phyloP scores from a whole-genome alignment of 176 grass and related monocot species.

The Puya raimondii region DNA sequence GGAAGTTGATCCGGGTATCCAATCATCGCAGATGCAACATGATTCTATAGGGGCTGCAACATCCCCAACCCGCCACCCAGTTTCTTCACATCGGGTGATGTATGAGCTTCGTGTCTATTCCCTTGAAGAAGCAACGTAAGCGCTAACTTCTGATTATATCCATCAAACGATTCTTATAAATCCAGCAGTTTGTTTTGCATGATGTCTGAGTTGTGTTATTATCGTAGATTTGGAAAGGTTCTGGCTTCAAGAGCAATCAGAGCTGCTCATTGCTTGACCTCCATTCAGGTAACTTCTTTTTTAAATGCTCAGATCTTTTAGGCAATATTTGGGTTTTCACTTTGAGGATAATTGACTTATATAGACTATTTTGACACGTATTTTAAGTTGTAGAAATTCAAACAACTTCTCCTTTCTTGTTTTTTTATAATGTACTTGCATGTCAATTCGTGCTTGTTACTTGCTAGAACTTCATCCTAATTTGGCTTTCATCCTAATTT shows the following conservation, averaged over 20 bases:
- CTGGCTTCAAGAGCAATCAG: constrained; percentile 85
- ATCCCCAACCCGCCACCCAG: constrained; percentile 88
- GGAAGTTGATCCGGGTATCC: constrained; percentile 63
- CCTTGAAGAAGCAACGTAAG: constrained; percentile 81
- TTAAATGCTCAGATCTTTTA: constrained; percentile 4
- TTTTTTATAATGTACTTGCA: neutral
- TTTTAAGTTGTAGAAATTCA: no score
- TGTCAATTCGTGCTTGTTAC: neutral
- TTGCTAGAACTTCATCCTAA: neutral
- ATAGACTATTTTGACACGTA: no score
- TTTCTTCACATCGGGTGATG: constrained; percentile 82
- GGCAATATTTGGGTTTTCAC: no score
- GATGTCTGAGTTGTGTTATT: constrained; percentile 1
- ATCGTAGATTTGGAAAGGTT: constrained; percentile 59
- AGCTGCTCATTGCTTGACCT: constrained; percentile 98
- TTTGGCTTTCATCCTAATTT: neutral
- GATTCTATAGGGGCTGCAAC: constrained; percentile 63
- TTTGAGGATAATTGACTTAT: no score
- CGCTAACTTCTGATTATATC: neutral
- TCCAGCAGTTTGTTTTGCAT: no score
- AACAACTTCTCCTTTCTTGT: neutral
- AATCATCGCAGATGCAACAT: constrained; percentile 48
- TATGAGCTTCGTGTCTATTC: constrained; percentile 99
- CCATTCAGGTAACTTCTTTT: constrained; percentile 75
- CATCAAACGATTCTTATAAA: neutral